These are phyloP conservation scores for Auxenochlorella protothecoides DNA, from an alignment of 139 green algal species.

Conservation along the genomic window DNA sequence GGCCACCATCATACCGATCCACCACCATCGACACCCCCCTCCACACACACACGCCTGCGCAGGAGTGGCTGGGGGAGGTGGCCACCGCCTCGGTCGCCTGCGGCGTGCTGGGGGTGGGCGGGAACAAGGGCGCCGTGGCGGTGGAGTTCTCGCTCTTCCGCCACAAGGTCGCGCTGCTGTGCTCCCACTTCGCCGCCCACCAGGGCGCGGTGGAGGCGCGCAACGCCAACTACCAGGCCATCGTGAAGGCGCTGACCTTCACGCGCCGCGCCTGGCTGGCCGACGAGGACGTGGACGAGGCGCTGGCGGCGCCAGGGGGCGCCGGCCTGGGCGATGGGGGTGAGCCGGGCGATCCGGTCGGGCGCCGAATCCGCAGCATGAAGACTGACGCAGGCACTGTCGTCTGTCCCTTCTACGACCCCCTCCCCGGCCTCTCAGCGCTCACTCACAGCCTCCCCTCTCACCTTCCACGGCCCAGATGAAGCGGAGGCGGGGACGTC, in stretches of 20 bases:
- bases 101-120: slow-evolving; percentile 80
- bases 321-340: neutral
- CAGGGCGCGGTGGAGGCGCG: slow-evolving; percentile 64
- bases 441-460: no score
- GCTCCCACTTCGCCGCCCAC: slow-evolving; percentile 88
- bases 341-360: no score
- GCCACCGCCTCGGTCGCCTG: slow-evolving; percentile 70
- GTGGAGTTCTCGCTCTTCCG: slow-evolving; percentile 75
- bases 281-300: slow-evolving; percentile 2
- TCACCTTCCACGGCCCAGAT: no score
- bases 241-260: slow-evolving; percentile 66
- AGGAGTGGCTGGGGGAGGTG: slow-evolving; percentile 57
- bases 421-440: no score
- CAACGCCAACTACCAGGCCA: slow-evolving; percentile 77
- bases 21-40: neutral
- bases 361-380: no score
- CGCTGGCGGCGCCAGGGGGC: neutral
- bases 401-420: no score
- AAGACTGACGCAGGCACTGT: no score
- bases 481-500: no score
- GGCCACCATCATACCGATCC: no score
- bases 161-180: slow-evolving; percentile 55
- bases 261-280: slow-evolving; percentile 5
- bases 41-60: neutral
- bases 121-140: slow-evolving; percentile 91